These are phyloP conservation scores for Solanum habrochaites DNA, from an alignment of 257 asterid species.

Conservation along the genomic window DNA sequence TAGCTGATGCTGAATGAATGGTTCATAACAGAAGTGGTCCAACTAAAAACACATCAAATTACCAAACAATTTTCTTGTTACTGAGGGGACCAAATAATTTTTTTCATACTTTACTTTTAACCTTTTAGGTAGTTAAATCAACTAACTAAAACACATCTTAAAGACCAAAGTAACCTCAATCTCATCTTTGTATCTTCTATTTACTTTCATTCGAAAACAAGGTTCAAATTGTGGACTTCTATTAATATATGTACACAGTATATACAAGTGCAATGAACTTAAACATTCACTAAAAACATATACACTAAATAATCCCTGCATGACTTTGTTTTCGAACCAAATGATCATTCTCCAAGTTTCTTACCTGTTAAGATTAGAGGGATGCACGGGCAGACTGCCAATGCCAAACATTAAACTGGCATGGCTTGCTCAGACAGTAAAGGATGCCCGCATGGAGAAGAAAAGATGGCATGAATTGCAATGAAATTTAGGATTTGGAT, in stretches of 20 bases:
- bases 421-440: background rate
- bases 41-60: background rate
- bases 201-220: background rate
- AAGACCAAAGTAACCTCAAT: background rate
- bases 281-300: background rate
- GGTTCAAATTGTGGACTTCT: background rate
- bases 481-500: background rate
- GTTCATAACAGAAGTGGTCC: background rate
- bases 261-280: background rate
- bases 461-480: background rate
- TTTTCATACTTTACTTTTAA: background rate
- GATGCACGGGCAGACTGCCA: background rate
- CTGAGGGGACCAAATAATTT: background rate
- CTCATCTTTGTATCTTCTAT: background rate
- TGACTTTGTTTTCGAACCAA: background rate
- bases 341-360: background rate
- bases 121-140: background rate
- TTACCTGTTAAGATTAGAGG: background rate
- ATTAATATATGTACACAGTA: background rate
- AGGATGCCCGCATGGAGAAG: background rate
- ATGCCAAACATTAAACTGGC: background rate
- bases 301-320: background rate
- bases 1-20: background rate
- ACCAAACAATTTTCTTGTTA: background rate
- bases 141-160: background rate